These are phyloP conservation scores for Kandelia obovata DNA, from an alignment of 345 rosid species.

Conservation along the genomic window DNA sequence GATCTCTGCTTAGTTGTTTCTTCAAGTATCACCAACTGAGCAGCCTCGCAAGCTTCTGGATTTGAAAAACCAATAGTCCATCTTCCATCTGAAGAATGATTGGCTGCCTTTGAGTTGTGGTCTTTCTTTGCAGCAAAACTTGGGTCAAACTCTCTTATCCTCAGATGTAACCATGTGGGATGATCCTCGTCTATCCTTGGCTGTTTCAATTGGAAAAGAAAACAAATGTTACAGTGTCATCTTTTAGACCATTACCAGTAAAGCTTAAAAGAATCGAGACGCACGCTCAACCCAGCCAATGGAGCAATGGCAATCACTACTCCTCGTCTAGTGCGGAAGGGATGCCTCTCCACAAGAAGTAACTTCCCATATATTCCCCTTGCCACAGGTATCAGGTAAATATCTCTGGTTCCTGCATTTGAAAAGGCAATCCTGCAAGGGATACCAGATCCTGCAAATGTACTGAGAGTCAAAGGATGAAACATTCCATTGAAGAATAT, in stretches of 20 bases:
- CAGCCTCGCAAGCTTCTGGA: conserved; percentile 42
- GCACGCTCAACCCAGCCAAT: conserved; percentile 54
- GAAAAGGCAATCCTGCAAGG: conserved; percentile 60
- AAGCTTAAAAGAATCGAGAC: conserved; percentile 14
- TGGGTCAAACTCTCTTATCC: conserved; percentile 54
- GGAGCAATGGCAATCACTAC: conserved; percentile 64
- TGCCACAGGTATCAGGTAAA: conserved; percentile 45
- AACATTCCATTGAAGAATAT: conserved; percentile 7
- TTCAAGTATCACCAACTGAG: conserved; percentile 39
- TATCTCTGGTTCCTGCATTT: conserved; percentile 54
- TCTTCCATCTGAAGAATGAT: conserved; percentile 42
- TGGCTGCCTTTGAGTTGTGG: conserved; percentile 19
- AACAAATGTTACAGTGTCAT: background rate
- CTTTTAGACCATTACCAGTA: background rate
- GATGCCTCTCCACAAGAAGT: conserved; percentile 69
- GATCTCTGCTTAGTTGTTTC: conserved; percentile 47
- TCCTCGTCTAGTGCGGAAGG: conserved; percentile 58
- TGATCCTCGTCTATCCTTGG: conserved; percentile 54
- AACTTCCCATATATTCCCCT: conserved; percentile 51
- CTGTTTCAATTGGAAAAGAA: conserved; percentile 30
- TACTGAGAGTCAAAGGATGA: conserved; percentile 5
- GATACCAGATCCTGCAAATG: conserved; percentile 49
- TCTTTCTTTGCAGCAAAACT: conserved; percentile 29
- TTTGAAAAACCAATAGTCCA: conserved; percentile 66
- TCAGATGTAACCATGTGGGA: conserved; percentile 61